phyloP scores from a whole-genome alignment of 75 land plant genomes.

The Picea sitchensis region DNA sequence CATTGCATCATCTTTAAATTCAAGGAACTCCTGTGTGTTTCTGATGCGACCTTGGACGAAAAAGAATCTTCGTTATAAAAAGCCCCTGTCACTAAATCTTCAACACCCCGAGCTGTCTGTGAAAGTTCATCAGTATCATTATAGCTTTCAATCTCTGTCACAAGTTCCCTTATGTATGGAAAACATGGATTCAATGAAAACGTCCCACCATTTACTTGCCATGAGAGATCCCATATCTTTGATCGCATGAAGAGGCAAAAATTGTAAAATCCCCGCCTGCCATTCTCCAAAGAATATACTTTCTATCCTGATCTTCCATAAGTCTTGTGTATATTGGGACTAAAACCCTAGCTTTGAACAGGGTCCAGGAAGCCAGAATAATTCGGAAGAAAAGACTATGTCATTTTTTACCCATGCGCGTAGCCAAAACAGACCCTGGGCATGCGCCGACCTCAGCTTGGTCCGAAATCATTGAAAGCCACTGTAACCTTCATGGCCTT shows the following conservation, averaged over 20 bases:
- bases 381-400: constrained; percentile 16
- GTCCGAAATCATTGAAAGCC: no score
- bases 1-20: not conserved
- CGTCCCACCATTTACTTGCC: constrained; percentile 5
- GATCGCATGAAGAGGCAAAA: not conserved
- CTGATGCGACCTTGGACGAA: not conserved
- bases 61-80: not conserved
- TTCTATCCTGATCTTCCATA: constrained; percentile 1
- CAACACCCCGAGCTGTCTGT: not conserved
- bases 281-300: no score
- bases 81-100: not conserved
- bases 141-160: not conserved
- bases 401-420: no score
- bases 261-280: not conserved
- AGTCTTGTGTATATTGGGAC: not conserved
- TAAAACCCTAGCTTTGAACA: constrained; percentile 15
- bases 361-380: constrained; percentile 19
- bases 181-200: not conserved
- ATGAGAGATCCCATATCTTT: constrained; percentile 17
- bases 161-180: not conserved
- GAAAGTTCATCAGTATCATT: not conserved
- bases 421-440: no score
- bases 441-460: no score
- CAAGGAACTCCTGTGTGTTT: no score
- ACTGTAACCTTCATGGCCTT: no score